Evolutionary conservation across 2,329 filamentous ascomycete genomes (phyloP).

Genomic region (Coniochaeta ligniaria): DNA sequence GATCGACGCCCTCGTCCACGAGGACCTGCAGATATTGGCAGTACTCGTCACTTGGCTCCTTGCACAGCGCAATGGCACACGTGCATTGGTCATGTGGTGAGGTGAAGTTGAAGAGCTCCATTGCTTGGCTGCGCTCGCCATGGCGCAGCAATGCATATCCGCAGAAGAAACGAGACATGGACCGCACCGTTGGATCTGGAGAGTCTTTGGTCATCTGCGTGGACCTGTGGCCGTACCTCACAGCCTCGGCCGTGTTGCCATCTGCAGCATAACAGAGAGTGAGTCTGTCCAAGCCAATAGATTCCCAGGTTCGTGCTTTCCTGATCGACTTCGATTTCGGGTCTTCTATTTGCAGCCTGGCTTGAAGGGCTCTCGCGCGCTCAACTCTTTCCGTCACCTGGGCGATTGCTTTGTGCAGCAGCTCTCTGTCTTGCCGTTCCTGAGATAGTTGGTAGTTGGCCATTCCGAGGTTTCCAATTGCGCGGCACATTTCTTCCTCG

Average conservation of each 20-base stretch:
- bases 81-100: conserved; percentile 14
- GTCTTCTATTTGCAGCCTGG: neutral
- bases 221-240: conserved; percentile 10
- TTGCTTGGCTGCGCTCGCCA: conserved; percentile 16
- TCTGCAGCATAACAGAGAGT: conserved; percentile 23
- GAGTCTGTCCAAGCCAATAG: conserved; percentile 22
- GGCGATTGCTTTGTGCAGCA: conserved; percentile 19
- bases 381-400: conserved; percentile 18
- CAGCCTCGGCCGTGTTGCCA: conserved; percentile 14
- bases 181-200: conserved; percentile 18
- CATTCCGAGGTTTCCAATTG: conserved; percentile 28
- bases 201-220: conserved; percentile 8
- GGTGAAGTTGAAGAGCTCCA: conserved; percentile 19
- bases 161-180: conserved; percentile 23
- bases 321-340: neutral
- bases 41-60: conserved; percentile 28
- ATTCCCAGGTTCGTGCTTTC: conserved; percentile 13
- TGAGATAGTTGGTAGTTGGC: conserved; percentile 25
- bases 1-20: conserved; percentile 22
- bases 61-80: conserved; percentile 27
- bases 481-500: conserved; percentile 16
- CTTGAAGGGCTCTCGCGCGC: conserved; percentile 4
- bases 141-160: conserved; percentile 19
- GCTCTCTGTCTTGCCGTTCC: conserved; percentile 6
- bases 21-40: conserved; percentile 23